These are phyloP conservation scores for Podaxis sp. DNA, from an alignment of 768 basidiomycete species.

Conservation along the genomic window DNA sequence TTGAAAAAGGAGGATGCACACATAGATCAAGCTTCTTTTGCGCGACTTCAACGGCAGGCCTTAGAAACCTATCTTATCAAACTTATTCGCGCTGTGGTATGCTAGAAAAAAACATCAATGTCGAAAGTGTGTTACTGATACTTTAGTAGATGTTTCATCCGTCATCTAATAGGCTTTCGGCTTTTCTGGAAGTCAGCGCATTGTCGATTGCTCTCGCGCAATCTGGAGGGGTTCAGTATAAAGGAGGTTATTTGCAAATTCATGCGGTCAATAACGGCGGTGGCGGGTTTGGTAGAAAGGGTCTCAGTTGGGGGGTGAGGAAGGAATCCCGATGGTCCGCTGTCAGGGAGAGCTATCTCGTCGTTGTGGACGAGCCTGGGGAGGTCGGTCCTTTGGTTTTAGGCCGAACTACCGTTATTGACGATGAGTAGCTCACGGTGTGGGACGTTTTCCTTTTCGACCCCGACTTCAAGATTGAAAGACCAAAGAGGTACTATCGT, in stretches of 20 bases:
- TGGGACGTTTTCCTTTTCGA: conserved; percentile 96
- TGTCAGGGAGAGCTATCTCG: conserved; percentile 88
- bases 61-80: conserved; percentile 87
- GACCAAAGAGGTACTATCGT: conserved; percentile 88
- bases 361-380: conserved; percentile 83
- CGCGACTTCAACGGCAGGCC: conserved; percentile 75
- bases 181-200: conserved; percentile 91
- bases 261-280: conserved; percentile 52
- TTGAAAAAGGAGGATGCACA: conserved; percentile 65
- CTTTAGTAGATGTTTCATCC: conserved; percentile 88
- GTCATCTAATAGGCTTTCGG: conserved; percentile 82
- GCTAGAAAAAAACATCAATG: conserved; percentile 26
- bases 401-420: not conserved
- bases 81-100: conserved; percentile 86
- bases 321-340: conserved; percentile 86
- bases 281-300: conserved; percentile 64
- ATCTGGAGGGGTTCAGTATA: conserved; percentile 84
- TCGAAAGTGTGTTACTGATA: not conserved
- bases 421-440: conserved; percentile 56
- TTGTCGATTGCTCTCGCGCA: conserved; percentile 79
- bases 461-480: conserved; percentile 82
- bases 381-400: conserved; percentile 49
- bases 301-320: conserved; percentile 54
- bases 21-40: conserved; percentile 71
- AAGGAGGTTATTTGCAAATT: conserved; percentile 80